A percentile compares a stretch with the other conserved stretches of the same genome.
Evolutionary conservation across 2,329 filamentous ascomycete genomes (phyloP).

Genomic region (Sarocladium oryzae): DNA sequence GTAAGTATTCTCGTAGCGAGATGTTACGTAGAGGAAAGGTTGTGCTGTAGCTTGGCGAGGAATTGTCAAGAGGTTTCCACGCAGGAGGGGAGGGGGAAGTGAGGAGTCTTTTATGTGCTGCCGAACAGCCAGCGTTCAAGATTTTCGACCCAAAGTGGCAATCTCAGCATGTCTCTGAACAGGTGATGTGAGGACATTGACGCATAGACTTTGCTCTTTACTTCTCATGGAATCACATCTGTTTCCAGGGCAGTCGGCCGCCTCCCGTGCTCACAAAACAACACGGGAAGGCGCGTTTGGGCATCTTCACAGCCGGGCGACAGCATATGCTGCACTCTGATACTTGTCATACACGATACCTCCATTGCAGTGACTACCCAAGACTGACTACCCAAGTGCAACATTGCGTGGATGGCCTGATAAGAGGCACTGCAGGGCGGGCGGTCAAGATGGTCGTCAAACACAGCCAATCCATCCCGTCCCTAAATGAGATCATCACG

Average conservation of each 20-base stretch:
- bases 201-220: background rate
- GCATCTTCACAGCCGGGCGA: background rate
- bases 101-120: slow-evolving; percentile 7
- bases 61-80: slow-evolving; percentile 1
- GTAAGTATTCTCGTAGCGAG: too few relatives aligned
- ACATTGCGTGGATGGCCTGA: background rate
- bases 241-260: background rate
- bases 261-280: background rate
- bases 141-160: background rate
- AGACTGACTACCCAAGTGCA: slow-evolving; percentile 4
- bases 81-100: background rate
- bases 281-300: background rate
- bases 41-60: slow-evolving; percentile 7
- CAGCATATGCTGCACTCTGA: background rate
- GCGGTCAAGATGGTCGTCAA: background rate
- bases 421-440: background rate
- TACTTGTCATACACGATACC: background rate
- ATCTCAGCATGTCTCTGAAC: background rate
- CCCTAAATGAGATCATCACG: background rate
- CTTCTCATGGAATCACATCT: background rate
- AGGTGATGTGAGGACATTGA: background rate
- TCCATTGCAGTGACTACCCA: background rate
- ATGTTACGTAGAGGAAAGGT: too few relatives aligned
- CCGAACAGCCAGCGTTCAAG: background rate
- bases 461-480: background rate